Evolutionary conservation across 179 eudicot species (phyloP).

Genomic region (Drosera spatulata): DNA sequence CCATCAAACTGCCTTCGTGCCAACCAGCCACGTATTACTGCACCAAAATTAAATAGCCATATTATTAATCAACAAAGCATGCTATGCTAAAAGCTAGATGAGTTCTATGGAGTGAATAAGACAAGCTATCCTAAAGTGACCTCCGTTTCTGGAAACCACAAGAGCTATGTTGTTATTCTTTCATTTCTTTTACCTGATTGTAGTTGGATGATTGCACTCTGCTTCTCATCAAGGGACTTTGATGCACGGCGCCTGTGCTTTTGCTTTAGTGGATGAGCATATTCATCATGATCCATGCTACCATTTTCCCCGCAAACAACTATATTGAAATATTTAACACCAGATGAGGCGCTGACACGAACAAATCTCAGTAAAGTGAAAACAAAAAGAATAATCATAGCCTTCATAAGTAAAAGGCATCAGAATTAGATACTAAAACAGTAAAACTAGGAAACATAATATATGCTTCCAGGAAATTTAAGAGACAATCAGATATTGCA

Average conservation of each 20-base stretch:
- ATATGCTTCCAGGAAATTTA: too few relatives aligned
- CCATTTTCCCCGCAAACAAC: slow-evolving; percentile 68
- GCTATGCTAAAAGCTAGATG: too few relatives aligned
- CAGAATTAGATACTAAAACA: too few relatives aligned
- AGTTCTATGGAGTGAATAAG: too few relatives aligned
- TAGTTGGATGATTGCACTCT: slow-evolving; percentile 43
- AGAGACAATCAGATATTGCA: too few relatives aligned
- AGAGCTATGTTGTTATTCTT: too few relatives aligned
- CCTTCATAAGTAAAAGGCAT: too few relatives aligned
- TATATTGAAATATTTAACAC: slow-evolving; percentile 14
- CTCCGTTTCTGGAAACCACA: too few relatives aligned
- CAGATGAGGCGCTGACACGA: not conserved
- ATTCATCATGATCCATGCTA: slow-evolving; percentile 37
- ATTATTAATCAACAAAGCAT: not conserved
- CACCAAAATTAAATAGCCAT: slow-evolving; percentile 4
- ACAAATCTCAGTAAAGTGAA: not conserved
- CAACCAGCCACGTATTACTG: slow-evolving; percentile 86
- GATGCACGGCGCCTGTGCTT: slow-evolving; percentile 21
- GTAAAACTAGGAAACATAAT: too few relatives aligned
- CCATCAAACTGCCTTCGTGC: slow-evolving; percentile 90
- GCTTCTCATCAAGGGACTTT: slow-evolving; percentile 36
- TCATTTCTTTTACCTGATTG: slow-evolving; percentile 58
- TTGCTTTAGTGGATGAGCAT: slow-evolving; percentile 6
- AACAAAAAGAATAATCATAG: not conserved
- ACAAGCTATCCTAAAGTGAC: too few relatives aligned